Percentiles rank a stretch among this genome's conserved stretches.
Evolutionary conservation across 495 filamentous ascomycete species (phyloP).

Genomic region (Annulohypoxylon moriforme): DNA sequence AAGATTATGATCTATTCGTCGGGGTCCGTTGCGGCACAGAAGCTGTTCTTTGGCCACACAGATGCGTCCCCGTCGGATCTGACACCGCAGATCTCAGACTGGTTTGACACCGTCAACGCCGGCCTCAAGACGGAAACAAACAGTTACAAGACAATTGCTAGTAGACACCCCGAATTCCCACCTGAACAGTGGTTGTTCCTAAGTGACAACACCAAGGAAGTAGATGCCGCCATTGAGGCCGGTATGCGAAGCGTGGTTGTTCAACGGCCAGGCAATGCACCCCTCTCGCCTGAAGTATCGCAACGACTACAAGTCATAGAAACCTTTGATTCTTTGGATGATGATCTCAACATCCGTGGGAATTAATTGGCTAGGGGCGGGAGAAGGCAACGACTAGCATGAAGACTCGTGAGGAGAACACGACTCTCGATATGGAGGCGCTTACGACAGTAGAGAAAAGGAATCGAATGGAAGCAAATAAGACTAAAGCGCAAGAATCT

Average conservation of each 20-base stretch:
- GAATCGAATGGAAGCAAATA: constrained; percentile 20
- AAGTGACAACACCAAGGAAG: constrained; percentile 77
- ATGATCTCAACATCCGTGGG: constrained; percentile 21
- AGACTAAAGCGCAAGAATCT: constrained; percentile 10
- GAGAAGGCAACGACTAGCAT: not conserved
- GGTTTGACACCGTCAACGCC: constrained; percentile 80
- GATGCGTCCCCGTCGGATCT: constrained; percentile 66
- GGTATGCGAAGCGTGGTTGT: constrained; percentile 72
- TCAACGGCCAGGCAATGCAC: constrained; percentile 71
- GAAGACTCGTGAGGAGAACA: constrained; percentile 11
- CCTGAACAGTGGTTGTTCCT: constrained; percentile 69
- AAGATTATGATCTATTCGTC: constrained; percentile 76
- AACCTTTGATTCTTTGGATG: constrained; percentile 57
- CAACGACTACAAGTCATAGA: constrained; percentile 56
- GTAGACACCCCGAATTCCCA: constrained; percentile 53
- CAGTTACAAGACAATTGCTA: constrained; percentile 71
- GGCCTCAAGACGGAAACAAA: constrained; percentile 69
- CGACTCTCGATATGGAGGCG: constrained; percentile 6
- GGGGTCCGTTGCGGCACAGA: constrained; percentile 77
- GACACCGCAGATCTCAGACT: constrained; percentile 63
- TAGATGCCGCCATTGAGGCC: constrained; percentile 70
- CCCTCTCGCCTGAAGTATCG: constrained; percentile 59
- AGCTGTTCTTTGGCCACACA: constrained; percentile 76
- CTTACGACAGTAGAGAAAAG: constrained; percentile 26
- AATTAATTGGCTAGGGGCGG: constrained; percentile 18